These are phyloP conservation scores for Cajanus cajan DNA, from an alignment of 306 rosid species.

Conservation along the genomic window DNA sequence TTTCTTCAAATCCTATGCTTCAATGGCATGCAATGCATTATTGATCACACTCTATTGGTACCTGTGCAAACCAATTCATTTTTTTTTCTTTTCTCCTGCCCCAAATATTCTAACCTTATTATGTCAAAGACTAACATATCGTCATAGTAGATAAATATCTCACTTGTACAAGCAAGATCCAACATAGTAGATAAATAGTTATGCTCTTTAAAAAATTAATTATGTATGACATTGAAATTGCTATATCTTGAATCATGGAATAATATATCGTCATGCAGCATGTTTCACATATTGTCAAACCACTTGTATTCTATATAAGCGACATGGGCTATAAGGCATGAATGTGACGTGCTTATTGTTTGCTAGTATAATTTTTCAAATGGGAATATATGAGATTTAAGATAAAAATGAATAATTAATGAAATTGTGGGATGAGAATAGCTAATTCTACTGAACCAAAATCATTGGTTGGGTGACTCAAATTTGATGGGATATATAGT, in stretches of 20 bases:
- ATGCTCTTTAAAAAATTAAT: too few species aligned
- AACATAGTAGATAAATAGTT: too few species aligned
- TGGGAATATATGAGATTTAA: not conserved
- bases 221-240: too few species aligned
- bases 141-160: too few species aligned
- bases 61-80: constrained; percentile 10
- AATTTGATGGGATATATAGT: constrained; percentile 1
- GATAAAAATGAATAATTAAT: not conserved
- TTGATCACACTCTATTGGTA: constrained; percentile 30
- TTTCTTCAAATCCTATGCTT: not conserved
- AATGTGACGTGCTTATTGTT: not conserved
- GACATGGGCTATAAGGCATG: not conserved
- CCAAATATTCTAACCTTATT: too few species aligned
- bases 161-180: too few species aligned
- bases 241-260: not conserved
- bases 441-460: not conserved
- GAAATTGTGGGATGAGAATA: not conserved
- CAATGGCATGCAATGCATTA: constrained; percentile 24
- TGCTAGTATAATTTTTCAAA: not conserved
- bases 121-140: too few species aligned
- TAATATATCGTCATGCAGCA: not conserved
- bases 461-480: constrained; percentile 16
- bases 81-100: too few species aligned
- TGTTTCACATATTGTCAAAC: not conserved
- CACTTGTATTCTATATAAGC: not conserved